Evolutionary conservation across 352 stramenopile species (phyloP).

Genomic region (Phytophthora fragariae): DNA sequence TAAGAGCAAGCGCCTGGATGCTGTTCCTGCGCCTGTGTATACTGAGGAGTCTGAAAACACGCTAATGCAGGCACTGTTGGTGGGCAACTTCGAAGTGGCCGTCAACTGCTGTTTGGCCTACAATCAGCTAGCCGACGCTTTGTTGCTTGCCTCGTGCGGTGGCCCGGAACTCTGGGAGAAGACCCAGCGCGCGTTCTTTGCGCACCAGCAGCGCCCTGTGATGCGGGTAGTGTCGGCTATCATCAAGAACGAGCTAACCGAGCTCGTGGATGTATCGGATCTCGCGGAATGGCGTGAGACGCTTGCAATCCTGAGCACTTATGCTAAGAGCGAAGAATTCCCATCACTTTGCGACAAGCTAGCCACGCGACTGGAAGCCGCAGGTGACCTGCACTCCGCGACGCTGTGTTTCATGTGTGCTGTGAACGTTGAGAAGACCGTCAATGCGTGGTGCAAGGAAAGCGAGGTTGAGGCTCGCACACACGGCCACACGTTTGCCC

Average conservation of each 20-base stretch:
- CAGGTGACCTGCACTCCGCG: slow-evolving; percentile 91
- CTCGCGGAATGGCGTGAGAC: slow-evolving; percentile 97
- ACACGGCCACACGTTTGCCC: slow-evolving; percentile 74
- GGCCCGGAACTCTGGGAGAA: slow-evolving; percentile 96
- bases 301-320: slow-evolving; percentile 97
- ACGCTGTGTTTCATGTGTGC: slow-evolving; percentile 98
- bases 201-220: slow-evolving; percentile 91
- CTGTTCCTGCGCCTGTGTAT: slow-evolving; percentile 72
- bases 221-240: slow-evolving; percentile 96
- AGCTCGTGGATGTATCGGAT: slow-evolving; percentile 90
- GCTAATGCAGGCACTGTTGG: slow-evolving; percentile 96
- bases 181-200: slow-evolving; percentile 96
- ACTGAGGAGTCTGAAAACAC: slow-evolving; percentile 92
- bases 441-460: slow-evolving; percentile 92
- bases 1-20: slow-evolving; percentile 77
- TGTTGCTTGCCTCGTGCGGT: slow-evolving; percentile 94
- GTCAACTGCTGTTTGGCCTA: slow-evolving; percentile 97
- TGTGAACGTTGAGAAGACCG: slow-evolving; percentile 90
- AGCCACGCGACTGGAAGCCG: slow-evolving; percentile 90
- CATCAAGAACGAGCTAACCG: slow-evolving; percentile 94
- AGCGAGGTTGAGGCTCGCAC: slow-evolving; percentile 79
- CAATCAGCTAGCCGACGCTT: slow-evolving; percentile 96
- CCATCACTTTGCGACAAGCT: slow-evolving; percentile 95
- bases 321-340: slow-evolving; percentile 98
- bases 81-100: slow-evolving; percentile 98